Evolutionary conservation across 2,329 filamentous ascomycete species (phyloP), one percentile per base, ranked within the genome.

Genomic region (Talaromyces sp.): DNA sequence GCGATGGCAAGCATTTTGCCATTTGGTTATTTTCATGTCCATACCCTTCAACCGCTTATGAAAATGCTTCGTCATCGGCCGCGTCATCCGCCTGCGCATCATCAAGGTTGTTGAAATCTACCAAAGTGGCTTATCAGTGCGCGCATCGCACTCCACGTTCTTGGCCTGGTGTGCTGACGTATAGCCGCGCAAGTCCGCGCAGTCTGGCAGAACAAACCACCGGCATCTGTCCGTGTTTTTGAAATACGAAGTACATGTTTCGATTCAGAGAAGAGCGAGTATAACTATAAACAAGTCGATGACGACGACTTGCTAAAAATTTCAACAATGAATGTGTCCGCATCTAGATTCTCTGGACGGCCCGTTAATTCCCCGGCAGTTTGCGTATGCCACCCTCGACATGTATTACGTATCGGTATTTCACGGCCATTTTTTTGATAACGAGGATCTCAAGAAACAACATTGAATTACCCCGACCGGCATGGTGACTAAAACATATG

Each of bases 61-160:
- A 27, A 9, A 30, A 30, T 27, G 22, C n/a, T 52, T 51, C 54
- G 54, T 61, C 59, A 53, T 52, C 59, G 44, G 55, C 55, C 54
- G 59, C 59, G 59, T 61, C 59, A 57, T 61, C 59, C 30, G 30
- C 19, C 8, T 47, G 32, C 39, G 55, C 44, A 22, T 49, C 25
- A 30, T 28, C 33, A 36, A 17, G 32, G 13, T 36, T 13, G 11
- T 36, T 36, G 32, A 36, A 17, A 36, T 36, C 5, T 33, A 11
- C 32, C 32, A 33, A 33, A 11, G 19, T 25, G 44, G 9, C 49
- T 52, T 52, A 52, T 27, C 49, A 52, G 49, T 25, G 49, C 10
- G 10, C 28, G 17, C 17, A 17, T 3, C 11, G 2, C 8, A 47
- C 8, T 47, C 42, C n/a, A 19, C 42, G 39, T 7, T n/a, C 8